Conservation (phyloP, 202 grass and related monocot species). For the Hordeum pubiflorum region DNA sequence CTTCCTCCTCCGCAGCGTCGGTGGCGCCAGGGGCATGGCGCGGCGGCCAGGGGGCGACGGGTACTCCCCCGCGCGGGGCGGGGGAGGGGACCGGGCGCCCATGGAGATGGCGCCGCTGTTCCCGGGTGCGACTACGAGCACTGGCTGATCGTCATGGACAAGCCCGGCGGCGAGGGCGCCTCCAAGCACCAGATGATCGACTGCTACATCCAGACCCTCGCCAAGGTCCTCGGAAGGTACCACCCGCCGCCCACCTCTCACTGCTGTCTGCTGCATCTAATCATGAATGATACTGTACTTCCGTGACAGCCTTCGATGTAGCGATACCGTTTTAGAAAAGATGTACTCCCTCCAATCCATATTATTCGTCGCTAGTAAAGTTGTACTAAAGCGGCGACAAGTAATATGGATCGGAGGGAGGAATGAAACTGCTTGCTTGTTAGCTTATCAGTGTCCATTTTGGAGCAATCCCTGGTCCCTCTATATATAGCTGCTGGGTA, state of each 20-base stretch:
- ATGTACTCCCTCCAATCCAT: too few species aligned
- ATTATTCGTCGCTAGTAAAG: too few species aligned
- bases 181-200: conserved; percentile 83
- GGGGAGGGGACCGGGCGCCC: conserved; percentile 30
- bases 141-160: conserved; percentile 98
- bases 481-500: too few species aligned
- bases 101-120: conserved; percentile 77
- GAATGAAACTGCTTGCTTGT: too few species aligned
- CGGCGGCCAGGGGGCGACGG: neutral
- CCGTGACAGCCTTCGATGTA: too few species aligned
- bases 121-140: conserved; percentile 84
- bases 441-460: too few species aligned
- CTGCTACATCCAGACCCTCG: conserved; percentile 68
- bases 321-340: too few species aligned
- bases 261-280: neutral
- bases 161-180: conserved; percentile 61
- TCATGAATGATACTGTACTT: too few species aligned
- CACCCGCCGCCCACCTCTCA: too few species aligned
- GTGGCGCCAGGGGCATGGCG: conserved; percentile 20
- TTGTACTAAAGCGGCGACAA: too few species aligned
- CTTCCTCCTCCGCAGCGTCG: neutral
- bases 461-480: neutral
- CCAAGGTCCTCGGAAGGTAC: conserved; percentile 39
- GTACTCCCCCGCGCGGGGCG: neutral
- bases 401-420: too few species aligned